Base-by-base conservation (phyloP, 2,329 filamentous ascomycete genomes). In the Plenodomus tracheiphilus region DNA sequence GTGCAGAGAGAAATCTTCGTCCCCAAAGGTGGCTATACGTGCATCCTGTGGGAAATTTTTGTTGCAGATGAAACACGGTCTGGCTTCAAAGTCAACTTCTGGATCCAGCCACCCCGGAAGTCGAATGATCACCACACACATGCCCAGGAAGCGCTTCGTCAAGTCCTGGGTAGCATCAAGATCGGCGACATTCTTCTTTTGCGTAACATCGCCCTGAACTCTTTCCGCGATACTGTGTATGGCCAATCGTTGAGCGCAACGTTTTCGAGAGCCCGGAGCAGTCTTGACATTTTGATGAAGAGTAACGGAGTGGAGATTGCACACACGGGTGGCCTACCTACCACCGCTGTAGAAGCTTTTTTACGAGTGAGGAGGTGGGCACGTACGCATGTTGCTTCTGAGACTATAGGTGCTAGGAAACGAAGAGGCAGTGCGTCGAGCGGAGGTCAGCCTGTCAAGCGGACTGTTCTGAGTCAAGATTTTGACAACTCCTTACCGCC, bases 1-100 rank as follows among this genome's bases (percentile, higher is more conserved):
- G 79, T 85, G 32, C 79, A 87, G 1, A 84, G 88, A 19, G 80
- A 80, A 2, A 83, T 96, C 17, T 81, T 77, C 22, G 89, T 91
- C 0, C 80, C 82, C 34, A 86, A 82, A 75, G 83, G 86, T 20
- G 77, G 78, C 6, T 77, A 76, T 63, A 77, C 74, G 44, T 74
- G 73, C 51, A 72, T 77, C 37, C 49, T 71, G 2, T 63, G 62
- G 47, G 68, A 71, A 32, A 52, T 70, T 36, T 51, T 39, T 8
- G 84, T 97, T 1, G 92, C 89, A 4, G 93, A 97, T 69, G 89
- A 96, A 43, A 96, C 91, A 0, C 83, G 81, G 55, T 83, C 89
- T 0, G 88, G 87, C 2, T 96, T 97, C 72, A 84, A 81, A 21
- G 79, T 97, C 46, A 92, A 88, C 2, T 91, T 96, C 68, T 97